Percentiles rank a stretch among this genome's conserved stretches.
These are phyloP conservation scores for Fusarium udum DNA, from an alignment of 2,329 filamentous ascomycete species.

Conservation along the genomic window DNA sequence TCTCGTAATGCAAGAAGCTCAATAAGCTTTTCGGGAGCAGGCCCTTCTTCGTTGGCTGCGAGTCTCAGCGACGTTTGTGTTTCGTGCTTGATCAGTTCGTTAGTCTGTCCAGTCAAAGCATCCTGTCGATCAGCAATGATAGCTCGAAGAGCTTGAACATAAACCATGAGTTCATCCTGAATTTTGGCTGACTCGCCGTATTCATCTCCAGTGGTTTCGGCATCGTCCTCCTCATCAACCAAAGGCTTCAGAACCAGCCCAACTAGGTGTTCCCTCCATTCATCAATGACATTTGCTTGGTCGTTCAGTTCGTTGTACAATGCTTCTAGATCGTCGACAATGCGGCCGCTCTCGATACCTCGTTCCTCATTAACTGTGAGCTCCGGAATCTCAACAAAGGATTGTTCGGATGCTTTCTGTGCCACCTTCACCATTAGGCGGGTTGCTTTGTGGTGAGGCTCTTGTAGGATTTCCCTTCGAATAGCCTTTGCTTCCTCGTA, in stretches of 20 bases:
- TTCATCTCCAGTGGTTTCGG: constrained; percentile 86
- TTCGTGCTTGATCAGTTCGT: constrained; percentile 79
- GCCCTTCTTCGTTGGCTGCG: constrained; percentile 72
- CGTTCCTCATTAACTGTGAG: constrained; percentile 59
- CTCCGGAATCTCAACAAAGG: constrained; percentile 71
- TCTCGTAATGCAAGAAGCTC: constrained; percentile 60
- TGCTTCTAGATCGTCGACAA: constrained; percentile 72
- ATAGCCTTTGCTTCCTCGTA: constrained; percentile 84
- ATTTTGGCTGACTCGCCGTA: constrained; percentile 86
- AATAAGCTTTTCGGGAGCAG: constrained; percentile 72
- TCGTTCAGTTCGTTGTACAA: constrained; percentile 74
- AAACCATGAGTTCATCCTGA: constrained; percentile 89
- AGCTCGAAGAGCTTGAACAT: constrained; percentile 80
- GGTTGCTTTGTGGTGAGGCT: constrained; percentile 51
- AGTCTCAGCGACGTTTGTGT: constrained; percentile 67
- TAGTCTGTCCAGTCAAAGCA: constrained; percentile 79
- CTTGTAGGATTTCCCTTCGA: constrained; percentile 79
- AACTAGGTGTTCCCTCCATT: constrained; percentile 79
- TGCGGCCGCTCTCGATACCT: constrained; percentile 77
- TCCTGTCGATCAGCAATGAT: constrained; percentile 82
- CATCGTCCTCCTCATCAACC: constrained; percentile 80
- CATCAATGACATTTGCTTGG: constrained; percentile 75
- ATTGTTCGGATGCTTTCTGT: constrained; percentile 60
- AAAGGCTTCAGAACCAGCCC: constrained; percentile 77
- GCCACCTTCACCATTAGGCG: constrained; percentile 70